Percentiles rank a stretch among this genome's conserved stretches.
Conservation (phyloP, 129 eudicot species). For the sunflower (Helianthus annuus) region HanXRQr2.0-SUNRISE NC_035449.2:39777073-39777572, state of each 20-base stretch:
- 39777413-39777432: constrained; percentile 51
- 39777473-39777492: constrained; percentile 28
- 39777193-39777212: constrained; percentile 30
- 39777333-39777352: constrained; percentile 64
- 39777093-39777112: constrained; percentile 67
- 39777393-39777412: constrained; percentile 50
- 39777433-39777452: constrained; percentile 46
- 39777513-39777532: constrained; percentile 49
- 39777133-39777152: constrained; percentile 57
- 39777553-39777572: neutral
- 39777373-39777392: constrained; percentile 65
- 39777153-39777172: constrained; percentile 61
- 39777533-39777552: constrained; percentile 32
- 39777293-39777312: constrained; percentile 56
- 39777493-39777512: constrained; percentile 50
- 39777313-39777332: constrained; percentile 40
- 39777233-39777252: constrained; percentile 31
- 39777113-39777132: constrained; percentile 64
- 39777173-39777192: constrained; percentile 49
- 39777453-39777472: constrained; percentile 53
- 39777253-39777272: constrained; percentile 63
- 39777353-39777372: constrained; percentile 44
- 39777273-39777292: constrained; percentile 47
- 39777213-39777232: constrained; percentile 35
- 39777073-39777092: constrained; percentile 56